Percentiles rank a stretch among this genome's conserved stretches.
Evolutionary conservation across 257 asterid species (phyloP).

Genomic region (Lavandula angustifolia): DNA sequence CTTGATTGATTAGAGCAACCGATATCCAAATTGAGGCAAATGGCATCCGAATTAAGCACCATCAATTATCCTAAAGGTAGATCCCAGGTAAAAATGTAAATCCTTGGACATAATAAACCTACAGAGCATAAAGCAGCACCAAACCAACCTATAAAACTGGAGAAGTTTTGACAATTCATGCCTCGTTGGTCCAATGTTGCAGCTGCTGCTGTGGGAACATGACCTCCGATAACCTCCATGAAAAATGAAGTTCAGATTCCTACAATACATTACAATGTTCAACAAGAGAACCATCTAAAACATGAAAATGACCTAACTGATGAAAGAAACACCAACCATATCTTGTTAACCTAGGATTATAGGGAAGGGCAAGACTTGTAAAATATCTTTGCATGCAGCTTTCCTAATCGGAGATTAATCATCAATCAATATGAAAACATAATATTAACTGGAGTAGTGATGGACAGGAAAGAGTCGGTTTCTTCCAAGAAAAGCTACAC

Average conservation of each 20-base stretch:
- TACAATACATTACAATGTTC: constrained; percentile 24
- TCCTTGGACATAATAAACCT: constrained; percentile 74
- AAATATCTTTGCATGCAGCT: not conserved
- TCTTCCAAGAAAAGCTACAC: not conserved
- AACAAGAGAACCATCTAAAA: constrained; percentile 20
- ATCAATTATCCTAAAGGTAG: too few species aligned
- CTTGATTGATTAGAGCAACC: too few species aligned
- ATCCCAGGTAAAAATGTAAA: constrained; percentile 89
- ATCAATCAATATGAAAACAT: not conserved
- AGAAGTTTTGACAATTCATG: constrained; percentile 70
- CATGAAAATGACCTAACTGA: not conserved
- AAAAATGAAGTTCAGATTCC: constrained; percentile 30
- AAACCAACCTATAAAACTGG: constrained; percentile 61
- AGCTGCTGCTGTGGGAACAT: constrained; percentile 58
- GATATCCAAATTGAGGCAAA: too few species aligned
- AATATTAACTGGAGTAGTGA: not conserved
- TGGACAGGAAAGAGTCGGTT: not conserved
- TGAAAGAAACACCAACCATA: not conserved
- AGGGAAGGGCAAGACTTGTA: not conserved
- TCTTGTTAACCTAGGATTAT: too few species aligned
- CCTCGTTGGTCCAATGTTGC: constrained; percentile 69
- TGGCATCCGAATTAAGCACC: too few species aligned
- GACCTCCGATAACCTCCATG: constrained; percentile 61
- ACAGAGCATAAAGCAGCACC: constrained; percentile 64
- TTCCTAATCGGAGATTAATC: not conserved